phyloP scores from a whole-genome alignment of 2,329 filamentous ascomycete genomes.

The Colletotrichum limetticola region DNA sequence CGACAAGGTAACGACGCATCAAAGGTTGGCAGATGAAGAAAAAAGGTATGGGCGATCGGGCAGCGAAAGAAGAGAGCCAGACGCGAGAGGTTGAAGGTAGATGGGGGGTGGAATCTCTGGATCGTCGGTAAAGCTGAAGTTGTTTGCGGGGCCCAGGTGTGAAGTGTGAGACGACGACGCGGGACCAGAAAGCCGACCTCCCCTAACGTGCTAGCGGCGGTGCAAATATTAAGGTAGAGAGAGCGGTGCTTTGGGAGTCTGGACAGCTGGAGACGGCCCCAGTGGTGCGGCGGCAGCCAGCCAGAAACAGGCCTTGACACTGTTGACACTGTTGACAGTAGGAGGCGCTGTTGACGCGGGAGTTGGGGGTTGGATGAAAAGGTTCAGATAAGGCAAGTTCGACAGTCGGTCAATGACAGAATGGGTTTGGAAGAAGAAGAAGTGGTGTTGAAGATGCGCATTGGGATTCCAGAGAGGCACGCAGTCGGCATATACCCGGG shows the following conservation, averaged over 20 bases:
- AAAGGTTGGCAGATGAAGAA: conserved; percentile 20
- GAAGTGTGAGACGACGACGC: conserved; percentile 36
- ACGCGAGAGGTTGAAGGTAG: conserved; percentile 20
- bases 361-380: neutral
- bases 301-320: conserved; percentile 31
- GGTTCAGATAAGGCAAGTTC: conserved; percentile 14
- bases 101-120: conserved; percentile 24
- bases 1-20: conserved; percentile 26
- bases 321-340: neutral
- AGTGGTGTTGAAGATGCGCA: conserved; percentile 16
- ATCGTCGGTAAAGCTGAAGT: conserved; percentile 36
- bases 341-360: conserved; percentile 11
- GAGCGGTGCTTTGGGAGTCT: too few relatives aligned
- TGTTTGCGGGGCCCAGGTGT: conserved; percentile 38
- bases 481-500: neutral
- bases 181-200: conserved; percentile 35
- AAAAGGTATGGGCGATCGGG: conserved; percentile 2
- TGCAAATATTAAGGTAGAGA: conserved; percentile 32
- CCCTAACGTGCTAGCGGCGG: conserved; percentile 35
- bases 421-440: conserved; percentile 5
- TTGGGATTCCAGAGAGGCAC: neutral
- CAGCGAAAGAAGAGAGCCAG: conserved; percentile 29
- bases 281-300: conserved; percentile 29
- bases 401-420: conserved; percentile 8
- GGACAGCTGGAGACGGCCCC: conserved; percentile 33